Conservation (phyloP, 768 basidiomycete species). For the Collybiopsis confluens region DNA sequence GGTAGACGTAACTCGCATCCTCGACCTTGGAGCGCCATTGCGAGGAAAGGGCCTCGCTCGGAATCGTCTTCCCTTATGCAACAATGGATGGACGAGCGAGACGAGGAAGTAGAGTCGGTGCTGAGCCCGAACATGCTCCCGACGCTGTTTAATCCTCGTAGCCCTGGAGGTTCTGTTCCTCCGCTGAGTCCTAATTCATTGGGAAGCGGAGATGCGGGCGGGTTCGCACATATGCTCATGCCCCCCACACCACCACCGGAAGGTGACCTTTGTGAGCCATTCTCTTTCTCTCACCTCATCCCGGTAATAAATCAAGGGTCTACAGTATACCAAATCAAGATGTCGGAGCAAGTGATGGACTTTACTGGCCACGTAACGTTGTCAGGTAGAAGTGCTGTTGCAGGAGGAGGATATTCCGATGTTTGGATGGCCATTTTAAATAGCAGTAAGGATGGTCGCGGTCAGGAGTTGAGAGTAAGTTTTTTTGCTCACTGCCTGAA, state of each 20-base stretch:
- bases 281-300: neutral
- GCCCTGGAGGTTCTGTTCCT: slow-evolving; percentile 2
- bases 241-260: slow-evolving; percentile 4
- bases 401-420: slow-evolving; percentile 42
- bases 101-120: slow-evolving; percentile 17
- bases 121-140: slow-evolving; percentile 35
- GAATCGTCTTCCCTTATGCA: slow-evolving; percentile 32
- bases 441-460: slow-evolving; percentile 16
- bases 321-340: slow-evolving; percentile 1
- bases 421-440: slow-evolving; percentile 37
- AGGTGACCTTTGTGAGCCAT: slow-evolving; percentile 1
- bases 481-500: neutral
- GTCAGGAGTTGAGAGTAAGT: slow-evolving; percentile 11
- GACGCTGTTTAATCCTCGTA: slow-evolving; percentile 22
- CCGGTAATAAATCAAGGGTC: neutral
- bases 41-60: slow-evolving; percentile 31
- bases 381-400: slow-evolving; percentile 19
- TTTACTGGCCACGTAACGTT: slow-evolving; percentile 16
- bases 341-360: neutral
- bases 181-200: neutral
- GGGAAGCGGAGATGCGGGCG: neutral
- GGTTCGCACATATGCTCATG: neutral
- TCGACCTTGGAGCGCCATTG: slow-evolving; percentile 36
- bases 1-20: slow-evolving; percentile 20
- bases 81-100: slow-evolving; percentile 16